Conservation (phyloP, 148 eudicot species). For the Cornus kousa region DNA sequence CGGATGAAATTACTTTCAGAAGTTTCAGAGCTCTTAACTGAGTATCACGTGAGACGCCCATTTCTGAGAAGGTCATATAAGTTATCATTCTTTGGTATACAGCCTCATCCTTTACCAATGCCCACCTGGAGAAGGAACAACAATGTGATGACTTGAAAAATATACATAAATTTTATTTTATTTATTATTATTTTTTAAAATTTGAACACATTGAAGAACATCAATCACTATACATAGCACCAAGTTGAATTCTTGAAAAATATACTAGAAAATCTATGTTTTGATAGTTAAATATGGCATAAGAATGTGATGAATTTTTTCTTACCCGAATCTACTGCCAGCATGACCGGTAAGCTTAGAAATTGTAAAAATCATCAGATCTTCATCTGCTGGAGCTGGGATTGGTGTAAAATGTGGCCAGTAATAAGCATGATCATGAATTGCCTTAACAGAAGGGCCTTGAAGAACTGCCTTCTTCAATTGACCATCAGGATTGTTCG, state of each 20-base stretch:
- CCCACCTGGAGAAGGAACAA: slow-evolving; percentile 50
- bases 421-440: slow-evolving; percentile 53
- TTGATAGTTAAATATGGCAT: too few species aligned
- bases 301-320: neutral
- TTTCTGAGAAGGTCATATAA: slow-evolving; percentile 27
- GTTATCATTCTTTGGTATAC: slow-evolving; percentile 43
- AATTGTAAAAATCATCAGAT: slow-evolving; percentile 53
- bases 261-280: neutral
- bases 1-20: slow-evolving; percentile 48
- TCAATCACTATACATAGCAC: too few species aligned
- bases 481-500: slow-evolving; percentile 54
- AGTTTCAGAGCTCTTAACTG: slow-evolving; percentile 65
- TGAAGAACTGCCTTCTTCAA: slow-evolving; percentile 35
- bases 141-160: too few species aligned
- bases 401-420: slow-evolving; percentile 68
- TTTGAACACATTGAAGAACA: neutral
- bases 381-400: slow-evolving; percentile 45
- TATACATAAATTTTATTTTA: too few species aligned
- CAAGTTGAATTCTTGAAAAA: neutral
- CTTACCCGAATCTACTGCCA: slow-evolving; percentile 63
- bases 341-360: slow-evolving; percentile 72
- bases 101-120: slow-evolving; percentile 54
- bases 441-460: slow-evolving; percentile 32
- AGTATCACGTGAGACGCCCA: slow-evolving; percentile 58
- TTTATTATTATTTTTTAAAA: too few species aligned